Conservation (phyloP, 768 basidiomycete genomes). For the Exsudoporus frostii region DNA sequence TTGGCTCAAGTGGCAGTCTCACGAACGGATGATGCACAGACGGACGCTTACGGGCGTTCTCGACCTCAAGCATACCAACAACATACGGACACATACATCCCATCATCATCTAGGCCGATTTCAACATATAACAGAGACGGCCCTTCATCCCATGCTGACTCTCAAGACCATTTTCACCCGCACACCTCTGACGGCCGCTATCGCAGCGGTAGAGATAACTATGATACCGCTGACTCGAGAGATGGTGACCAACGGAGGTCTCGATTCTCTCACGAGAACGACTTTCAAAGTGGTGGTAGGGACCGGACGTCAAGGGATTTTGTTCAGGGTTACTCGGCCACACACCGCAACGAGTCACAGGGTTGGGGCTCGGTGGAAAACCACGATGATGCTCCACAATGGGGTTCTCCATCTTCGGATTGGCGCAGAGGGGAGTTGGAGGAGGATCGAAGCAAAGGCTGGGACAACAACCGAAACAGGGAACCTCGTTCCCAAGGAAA, state of each 20-base stretch:
- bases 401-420: conserved; percentile 46
- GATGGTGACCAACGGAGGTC: conserved; percentile 46
- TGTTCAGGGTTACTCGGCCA: conserved; percentile 41
- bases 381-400: conserved; percentile 40
- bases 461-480: conserved; percentile 36
- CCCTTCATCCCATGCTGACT: conserved; percentile 45
- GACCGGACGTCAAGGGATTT: conserved; percentile 49
- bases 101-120: conserved; percentile 42
- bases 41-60: conserved; percentile 53
- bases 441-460: conserved; percentile 38
- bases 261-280: conserved; percentile 39
- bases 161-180: conserved; percentile 41
- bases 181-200: conserved; percentile 48
- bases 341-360: conserved; percentile 48
- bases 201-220: conserved; percentile 48
- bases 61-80: conserved; percentile 40
- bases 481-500: conserved; percentile 33
- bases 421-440: conserved; percentile 36
- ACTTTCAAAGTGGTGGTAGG: conserved; percentile 38
- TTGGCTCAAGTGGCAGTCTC: conserved; percentile 39
- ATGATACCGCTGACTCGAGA: conserved; percentile 43
- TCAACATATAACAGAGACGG: conserved; percentile 51
- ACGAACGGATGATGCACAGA: conserved; percentile 49
- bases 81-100: conserved; percentile 44
- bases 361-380: conserved; percentile 39